Percentiles rank a stretch among this genome's conserved stretches.
phyloP scores from a whole-genome alignment of 2,329 filamentous ascomycete genomes.

The Cladorrhinum sp. region DNA sequence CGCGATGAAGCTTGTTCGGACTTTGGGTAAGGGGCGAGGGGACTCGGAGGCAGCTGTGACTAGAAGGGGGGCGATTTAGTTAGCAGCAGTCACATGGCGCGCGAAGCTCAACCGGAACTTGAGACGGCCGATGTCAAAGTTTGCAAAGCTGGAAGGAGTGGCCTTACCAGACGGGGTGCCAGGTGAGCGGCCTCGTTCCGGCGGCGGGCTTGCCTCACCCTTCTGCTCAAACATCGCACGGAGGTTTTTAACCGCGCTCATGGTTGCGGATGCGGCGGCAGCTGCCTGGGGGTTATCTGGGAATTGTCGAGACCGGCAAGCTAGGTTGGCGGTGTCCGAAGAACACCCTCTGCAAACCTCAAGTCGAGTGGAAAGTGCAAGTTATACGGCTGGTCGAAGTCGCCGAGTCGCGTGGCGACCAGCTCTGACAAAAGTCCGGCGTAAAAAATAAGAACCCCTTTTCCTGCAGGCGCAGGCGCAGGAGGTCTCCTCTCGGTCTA shows the following conservation, averaged over 20 bases:
- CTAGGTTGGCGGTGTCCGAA: not conserved
- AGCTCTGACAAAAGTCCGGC: not conserved
- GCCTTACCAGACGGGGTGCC: constrained; percentile 47
- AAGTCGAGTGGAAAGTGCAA: not conserved
- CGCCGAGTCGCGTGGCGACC: not conserved
- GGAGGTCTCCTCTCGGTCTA: not conserved
- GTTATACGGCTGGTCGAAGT: not conserved
- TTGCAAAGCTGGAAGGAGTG: constrained; percentile 14
- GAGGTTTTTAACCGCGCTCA: constrained; percentile 71
- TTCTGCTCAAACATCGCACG: constrained; percentile 78
- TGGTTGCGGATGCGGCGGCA: constrained; percentile 39
- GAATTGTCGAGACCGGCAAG: not conserved
- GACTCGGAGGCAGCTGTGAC: constrained; percentile 41
- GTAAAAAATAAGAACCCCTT: constrained; percentile 10
- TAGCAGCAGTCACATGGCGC: constrained; percentile 18
- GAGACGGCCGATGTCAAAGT: constrained; percentile 8
- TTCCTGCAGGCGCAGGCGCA: constrained; percentile 5
- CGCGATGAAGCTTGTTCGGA: constrained; percentile 71
- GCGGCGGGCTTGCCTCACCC: constrained; percentile 60
- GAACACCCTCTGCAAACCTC: constrained; percentile 6
- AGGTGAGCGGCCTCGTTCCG: constrained; percentile 68
- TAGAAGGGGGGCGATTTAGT: constrained; percentile 1
- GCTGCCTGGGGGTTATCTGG: not conserved
- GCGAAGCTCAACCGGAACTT: not conserved
- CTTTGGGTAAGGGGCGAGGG: constrained; percentile 68